phyloP scores from a whole-genome alignment of 2,329 filamentous ascomycete species.

The Mycocentrospora acerina region DNA sequence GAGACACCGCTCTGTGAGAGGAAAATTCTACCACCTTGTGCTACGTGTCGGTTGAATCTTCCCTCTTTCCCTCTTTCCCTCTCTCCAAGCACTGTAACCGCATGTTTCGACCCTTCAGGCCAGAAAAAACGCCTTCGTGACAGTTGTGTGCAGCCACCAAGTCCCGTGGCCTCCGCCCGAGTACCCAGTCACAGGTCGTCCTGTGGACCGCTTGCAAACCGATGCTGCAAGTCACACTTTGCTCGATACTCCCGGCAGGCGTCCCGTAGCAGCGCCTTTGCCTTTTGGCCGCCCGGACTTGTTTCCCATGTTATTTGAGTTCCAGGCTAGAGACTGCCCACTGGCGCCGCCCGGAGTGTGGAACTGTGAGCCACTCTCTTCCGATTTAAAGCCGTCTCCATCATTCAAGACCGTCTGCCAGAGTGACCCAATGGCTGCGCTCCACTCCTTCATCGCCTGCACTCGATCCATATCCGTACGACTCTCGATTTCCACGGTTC shows the following conservation, averaged over 20 bases:
- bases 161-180: constrained; percentile 30
- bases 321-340: constrained; percentile 29
- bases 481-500: constrained; percentile 78
- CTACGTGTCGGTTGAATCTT: constrained; percentile 29
- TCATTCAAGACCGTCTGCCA: constrained; percentile 75
- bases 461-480: constrained; percentile 73
- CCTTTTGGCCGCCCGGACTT: constrained; percentile 39
- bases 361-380: constrained; percentile 46
- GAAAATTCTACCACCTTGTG: constrained; percentile 33
- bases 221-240: constrained; percentile 45
- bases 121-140: constrained; percentile 28
- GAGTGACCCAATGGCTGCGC: constrained; percentile 66
- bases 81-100: constrained; percentile 23
- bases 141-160: constrained; percentile 35
- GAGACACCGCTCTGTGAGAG: constrained; percentile 32
- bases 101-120: constrained; percentile 41
- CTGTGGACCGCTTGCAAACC: constrained; percentile 30
- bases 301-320: constrained; percentile 29
- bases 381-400: constrained; percentile 67
- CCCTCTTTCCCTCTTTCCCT: too few species aligned
- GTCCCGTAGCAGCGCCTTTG: constrained; percentile 39
- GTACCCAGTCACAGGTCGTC: constrained; percentile 35
- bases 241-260: constrained; percentile 36
- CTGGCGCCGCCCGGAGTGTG: constrained; percentile 32
- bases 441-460: constrained; percentile 72